Conservation (phyloP, 495 filamentous ascomycete genomes). For the Ascobolus immersus region DNA sequence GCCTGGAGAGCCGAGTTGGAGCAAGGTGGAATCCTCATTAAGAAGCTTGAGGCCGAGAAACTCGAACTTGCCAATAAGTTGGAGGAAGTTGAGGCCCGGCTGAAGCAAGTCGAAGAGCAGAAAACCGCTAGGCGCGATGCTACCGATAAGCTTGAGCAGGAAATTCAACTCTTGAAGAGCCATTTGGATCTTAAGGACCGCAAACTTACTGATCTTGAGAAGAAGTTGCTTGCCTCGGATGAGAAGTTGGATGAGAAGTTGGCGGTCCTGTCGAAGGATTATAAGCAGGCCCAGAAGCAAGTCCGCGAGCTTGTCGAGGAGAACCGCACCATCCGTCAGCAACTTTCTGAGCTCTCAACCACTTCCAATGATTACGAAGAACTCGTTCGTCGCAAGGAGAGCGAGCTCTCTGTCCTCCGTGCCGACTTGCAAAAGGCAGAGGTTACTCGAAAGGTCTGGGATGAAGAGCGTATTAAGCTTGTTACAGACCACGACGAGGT, state of each 20-base stretch:
- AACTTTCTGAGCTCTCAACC: constrained; percentile 62
- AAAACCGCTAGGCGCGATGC: constrained; percentile 43
- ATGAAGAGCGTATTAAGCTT: constrained; percentile 46
- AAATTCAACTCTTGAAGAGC: constrained; percentile 77
- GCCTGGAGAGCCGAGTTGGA: constrained; percentile 58
- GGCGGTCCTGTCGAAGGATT: constrained; percentile 12
- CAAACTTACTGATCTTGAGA: constrained; percentile 68
- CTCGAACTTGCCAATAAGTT: constrained; percentile 40
- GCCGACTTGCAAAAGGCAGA: constrained; percentile 57
- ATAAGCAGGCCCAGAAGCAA: constrained; percentile 9
- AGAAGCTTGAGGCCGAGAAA: constrained; percentile 63
- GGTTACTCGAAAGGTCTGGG: constrained; percentile 47
- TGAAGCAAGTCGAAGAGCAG: constrained; percentile 37
- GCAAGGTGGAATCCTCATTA: constrained; percentile 70
- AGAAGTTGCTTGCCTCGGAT: constrained; percentile 58
- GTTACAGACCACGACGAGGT: constrained; percentile 54
- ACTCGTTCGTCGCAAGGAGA: constrained; percentile 74
- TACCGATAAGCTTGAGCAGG: constrained; percentile 47
- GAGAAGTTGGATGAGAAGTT: constrained; percentile 80
- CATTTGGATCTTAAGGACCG: constrained; percentile 73
- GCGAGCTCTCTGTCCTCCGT: constrained; percentile 63
- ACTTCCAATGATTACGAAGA: constrained; percentile 92
- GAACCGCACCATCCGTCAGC: constrained; percentile 60
- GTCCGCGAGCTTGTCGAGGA: constrained; percentile 47
- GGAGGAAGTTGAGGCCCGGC: constrained; percentile 35